These are phyloP conservation scores for Priceomyces castillae DNA, from an alignment of 805 yeast genomes.

Conservation along the genomic window DNA sequence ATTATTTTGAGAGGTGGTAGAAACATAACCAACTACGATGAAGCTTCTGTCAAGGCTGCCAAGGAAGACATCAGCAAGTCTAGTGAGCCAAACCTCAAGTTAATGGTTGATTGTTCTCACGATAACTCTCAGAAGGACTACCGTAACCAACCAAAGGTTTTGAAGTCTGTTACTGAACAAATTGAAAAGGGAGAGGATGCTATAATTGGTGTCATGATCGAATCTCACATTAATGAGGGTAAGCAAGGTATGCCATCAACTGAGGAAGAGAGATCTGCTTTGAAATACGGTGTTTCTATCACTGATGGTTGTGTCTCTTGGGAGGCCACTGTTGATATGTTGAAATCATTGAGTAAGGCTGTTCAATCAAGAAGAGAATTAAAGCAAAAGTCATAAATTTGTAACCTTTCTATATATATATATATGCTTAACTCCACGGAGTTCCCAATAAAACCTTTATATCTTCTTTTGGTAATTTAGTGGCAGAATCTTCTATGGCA, in stretches of 20 bases:
- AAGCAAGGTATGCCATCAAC: conserved; percentile 73
- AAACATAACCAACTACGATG: conserved; percentile 89
- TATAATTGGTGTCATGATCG: conserved; percentile 94
- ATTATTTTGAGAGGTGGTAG: conserved; percentile 96
- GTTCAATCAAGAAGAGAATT: conserved; percentile 73
- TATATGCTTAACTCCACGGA: conserved; percentile 9
- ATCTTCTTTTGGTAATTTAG: conserved; percentile 4
- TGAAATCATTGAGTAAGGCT: conserved; percentile 75
- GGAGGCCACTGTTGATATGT: conserved; percentile 83
- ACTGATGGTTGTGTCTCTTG: conserved; percentile 96
- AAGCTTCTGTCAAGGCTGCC: conserved; percentile 69
- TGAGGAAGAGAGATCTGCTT: conserved; percentile 49
- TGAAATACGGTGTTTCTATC: conserved; percentile 92
- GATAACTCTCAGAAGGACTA: conserved; percentile 94
- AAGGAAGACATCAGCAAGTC: conserved; percentile 56
- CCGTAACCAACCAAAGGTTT: conserved; percentile 94
- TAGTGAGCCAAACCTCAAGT: conserved; percentile 47
- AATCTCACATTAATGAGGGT: conserved; percentile 88
- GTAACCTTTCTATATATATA: conserved; percentile 2
- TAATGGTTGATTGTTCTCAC: conserved; percentile 98
- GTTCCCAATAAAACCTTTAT: conserved; percentile 8
- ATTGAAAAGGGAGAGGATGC: conserved; percentile 73
- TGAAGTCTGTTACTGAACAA: conserved; percentile 77
- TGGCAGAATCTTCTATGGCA: conserved; percentile 9
- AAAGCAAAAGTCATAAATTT: conserved; percentile 9